Evolutionary conservation across 441 rosid genomes (phyloP).

Genomic region (Brassica balearica): DNA sequence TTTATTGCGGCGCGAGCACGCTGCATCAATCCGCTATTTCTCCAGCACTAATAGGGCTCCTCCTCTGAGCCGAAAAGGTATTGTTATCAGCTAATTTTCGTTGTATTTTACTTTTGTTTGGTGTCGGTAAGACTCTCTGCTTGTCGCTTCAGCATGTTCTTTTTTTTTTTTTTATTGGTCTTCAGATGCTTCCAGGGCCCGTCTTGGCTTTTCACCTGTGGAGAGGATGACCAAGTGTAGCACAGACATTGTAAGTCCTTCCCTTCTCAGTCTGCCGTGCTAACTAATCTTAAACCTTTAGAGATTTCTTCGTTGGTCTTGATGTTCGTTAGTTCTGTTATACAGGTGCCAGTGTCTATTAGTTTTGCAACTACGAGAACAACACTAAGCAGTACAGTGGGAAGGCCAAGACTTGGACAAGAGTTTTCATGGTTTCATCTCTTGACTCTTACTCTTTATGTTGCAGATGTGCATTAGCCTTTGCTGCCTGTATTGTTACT

Average conservation of each 20-base stretch:
- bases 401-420: constrained; percentile 30
- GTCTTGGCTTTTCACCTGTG: constrained; percentile 40
- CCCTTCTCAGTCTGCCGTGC: neutral
- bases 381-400: constrained; percentile 45
- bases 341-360: constrained; percentile 30
- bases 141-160: constrained; percentile 10
- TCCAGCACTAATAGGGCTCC: constrained; percentile 49
- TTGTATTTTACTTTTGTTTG: too few relatives aligned
- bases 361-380: constrained; percentile 29
- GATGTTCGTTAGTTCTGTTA: too few relatives aligned
- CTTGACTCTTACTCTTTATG: too few relatives aligned
- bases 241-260: constrained; percentile 53
- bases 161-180: constrained; percentile 6
- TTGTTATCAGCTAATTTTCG: too few relatives aligned
- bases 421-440: constrained; percentile 11
- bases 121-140: constrained; percentile 15
- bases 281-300: neutral
- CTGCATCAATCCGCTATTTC: constrained; percentile 49
- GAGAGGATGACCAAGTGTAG: constrained; percentile 43
- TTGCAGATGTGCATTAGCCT: too few relatives aligned
- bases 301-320: too few relatives aligned
- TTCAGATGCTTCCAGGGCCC: constrained; percentile 55
- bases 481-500: too few relatives aligned
- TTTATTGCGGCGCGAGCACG: neutral
- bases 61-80: constrained; percentile 57